phyloP scores from a whole-genome alignment of 2,329 filamentous ascomycete genomes.

The Talaromyces sp. region DNA sequence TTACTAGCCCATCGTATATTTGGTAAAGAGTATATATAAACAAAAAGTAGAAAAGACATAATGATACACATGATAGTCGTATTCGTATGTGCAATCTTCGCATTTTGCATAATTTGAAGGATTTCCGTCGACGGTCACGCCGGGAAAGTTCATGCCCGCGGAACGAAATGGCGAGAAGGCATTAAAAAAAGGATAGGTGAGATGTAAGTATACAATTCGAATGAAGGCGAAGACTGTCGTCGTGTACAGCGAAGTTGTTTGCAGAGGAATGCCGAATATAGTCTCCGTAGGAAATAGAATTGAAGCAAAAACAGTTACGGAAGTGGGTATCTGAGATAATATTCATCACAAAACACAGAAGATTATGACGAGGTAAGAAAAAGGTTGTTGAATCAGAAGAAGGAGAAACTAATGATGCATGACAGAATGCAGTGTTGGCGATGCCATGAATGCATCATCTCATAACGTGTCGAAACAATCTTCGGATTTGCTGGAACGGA shows the following conservation, averaged over 20 bases:
- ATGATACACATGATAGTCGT: neutral
- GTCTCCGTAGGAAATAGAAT: neutral
- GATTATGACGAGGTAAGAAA: constrained; percentile 3
- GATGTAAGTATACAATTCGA: neutral
- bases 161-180: neutral
- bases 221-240: neutral
- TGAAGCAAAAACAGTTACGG: constrained; percentile 3
- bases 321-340: constrained; percentile 16
- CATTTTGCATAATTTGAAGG: neutral
- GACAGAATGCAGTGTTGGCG: neutral
- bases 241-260: neutral
- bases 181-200: neutral
- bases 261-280: neutral
- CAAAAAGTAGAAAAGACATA: neutral
- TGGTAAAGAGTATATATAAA: neutral
- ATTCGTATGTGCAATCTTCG: neutral
- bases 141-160: neutral
- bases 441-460: neutral
- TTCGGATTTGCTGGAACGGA: neutral
- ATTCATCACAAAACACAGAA: constrained; percentile 12
- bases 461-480: neutral
- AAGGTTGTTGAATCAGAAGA: neutral
- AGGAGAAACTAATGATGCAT: constrained; percentile 1
- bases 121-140: neutral
- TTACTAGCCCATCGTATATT: constrained; percentile 3